phyloP scores from a whole-genome alignment of 192 early-diverging fungal genomes.

The Lobosporangium transversale region DNA sequence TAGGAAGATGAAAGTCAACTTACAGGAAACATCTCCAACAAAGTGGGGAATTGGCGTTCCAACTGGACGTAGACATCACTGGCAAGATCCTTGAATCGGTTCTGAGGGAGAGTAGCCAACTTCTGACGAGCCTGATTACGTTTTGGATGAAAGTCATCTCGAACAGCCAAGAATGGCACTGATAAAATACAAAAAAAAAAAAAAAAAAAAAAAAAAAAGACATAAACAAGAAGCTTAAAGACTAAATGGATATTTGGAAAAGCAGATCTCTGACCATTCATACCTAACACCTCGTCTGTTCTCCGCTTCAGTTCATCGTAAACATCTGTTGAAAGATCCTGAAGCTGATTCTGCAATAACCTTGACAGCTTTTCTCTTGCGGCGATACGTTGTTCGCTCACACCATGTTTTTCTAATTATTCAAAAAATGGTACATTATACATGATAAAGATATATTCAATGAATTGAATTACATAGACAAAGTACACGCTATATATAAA shows the following conservation, averaged over 20 bases:
- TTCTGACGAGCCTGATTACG: constrained; percentile 98
- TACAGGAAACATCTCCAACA: constrained; percentile 55
- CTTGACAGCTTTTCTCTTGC: constrained; percentile 82
- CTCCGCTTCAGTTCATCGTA: constrained; percentile 92
- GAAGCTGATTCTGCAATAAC: constrained; percentile 85
- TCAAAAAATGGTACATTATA: too few species aligned
- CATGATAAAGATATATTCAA: constrained; percentile 6
- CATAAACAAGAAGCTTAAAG: not conserved
- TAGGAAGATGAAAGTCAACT: not conserved
- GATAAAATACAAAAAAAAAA: too few species aligned
- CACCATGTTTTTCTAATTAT: constrained; percentile 57
- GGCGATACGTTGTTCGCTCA: constrained; percentile 55
- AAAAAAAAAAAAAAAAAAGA: not conserved
- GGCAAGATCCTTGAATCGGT: constrained; percentile 92
- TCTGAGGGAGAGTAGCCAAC: constrained; percentile 86
- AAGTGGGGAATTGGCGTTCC: constrained; percentile 67
- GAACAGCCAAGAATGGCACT: constrained; percentile 85
- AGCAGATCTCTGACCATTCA: not conserved
- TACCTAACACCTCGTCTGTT: constrained; percentile 68
- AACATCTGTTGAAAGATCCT: constrained; percentile 95
- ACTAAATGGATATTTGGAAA: not conserved
- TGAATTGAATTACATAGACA: not conserved
- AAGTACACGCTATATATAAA: constrained; percentile 1
- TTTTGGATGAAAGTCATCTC: constrained; percentile 92
- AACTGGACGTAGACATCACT: constrained; percentile 88